These are phyloP conservation scores for Earliella scabrosa DNA, from an alignment of 1,284 basidiomycete species.

Conservation along the genomic window DNA sequence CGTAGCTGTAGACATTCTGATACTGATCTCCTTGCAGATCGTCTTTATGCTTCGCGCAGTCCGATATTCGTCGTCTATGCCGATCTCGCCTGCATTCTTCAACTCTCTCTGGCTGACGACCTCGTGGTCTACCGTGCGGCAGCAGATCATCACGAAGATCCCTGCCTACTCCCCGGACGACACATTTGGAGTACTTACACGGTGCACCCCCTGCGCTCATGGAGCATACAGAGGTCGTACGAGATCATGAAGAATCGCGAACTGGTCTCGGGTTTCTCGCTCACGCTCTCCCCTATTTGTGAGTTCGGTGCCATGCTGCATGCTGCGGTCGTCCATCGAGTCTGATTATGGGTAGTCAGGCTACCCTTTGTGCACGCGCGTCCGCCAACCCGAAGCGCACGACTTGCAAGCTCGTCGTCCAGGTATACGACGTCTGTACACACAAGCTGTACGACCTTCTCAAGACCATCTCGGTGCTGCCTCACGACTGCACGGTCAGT, in stretches of 20 bases:
- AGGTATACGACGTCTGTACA: conserved; percentile 72
- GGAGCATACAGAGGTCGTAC: conserved; percentile 70
- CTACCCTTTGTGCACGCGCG: conserved; percentile 79
- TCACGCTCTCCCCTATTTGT: too few relatives aligned
- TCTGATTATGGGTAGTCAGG: conserved; percentile 39
- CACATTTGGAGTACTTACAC: too few relatives aligned
- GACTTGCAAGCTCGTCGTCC: conserved; percentile 71
- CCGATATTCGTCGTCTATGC: conserved; percentile 71
- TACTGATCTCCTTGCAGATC: conserved; percentile 47
- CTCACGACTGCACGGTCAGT: conserved; percentile 81
- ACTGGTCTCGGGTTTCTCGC: conserved; percentile 67
- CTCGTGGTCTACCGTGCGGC: conserved; percentile 49
- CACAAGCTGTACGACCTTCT: conserved; percentile 66
- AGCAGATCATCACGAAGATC: conserved; percentile 60
- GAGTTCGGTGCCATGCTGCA: too few relatives aligned
- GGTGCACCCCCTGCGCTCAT: too few relatives aligned
- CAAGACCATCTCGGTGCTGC: conserved; percentile 66
- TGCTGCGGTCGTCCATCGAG: conserved; percentile 48
- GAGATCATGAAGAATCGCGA: conserved; percentile 67
- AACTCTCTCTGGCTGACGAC: conserved; percentile 70
- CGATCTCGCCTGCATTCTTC: conserved; percentile 73
- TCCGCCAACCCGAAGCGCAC: conserved; percentile 84
- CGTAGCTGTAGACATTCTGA: conserved; percentile 1
- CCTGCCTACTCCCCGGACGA: too few relatives aligned
- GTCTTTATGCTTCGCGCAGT: conserved; percentile 75